Evolutionary conservation across 164 flowering plant genomes (phyloP), one percentile per base, ranked within the genome.

Genomic region (Cinnamomum micranthum): DNA sequence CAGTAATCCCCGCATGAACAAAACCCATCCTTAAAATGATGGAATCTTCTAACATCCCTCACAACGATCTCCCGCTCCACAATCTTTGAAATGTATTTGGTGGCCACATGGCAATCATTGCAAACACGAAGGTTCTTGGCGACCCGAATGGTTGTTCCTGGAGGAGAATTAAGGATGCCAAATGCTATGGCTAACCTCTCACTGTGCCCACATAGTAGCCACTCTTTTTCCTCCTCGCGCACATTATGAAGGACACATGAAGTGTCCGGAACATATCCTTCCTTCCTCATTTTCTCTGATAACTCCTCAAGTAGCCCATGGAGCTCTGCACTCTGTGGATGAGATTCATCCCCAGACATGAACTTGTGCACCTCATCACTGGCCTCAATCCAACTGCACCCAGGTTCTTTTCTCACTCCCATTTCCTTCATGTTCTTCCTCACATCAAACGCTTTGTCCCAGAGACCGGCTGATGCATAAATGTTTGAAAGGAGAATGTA

Each of bases 1-100:
- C 98, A 91, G 75, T 91, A 93, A 77, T 91, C 98, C 31, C 90
- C 87, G 79, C 96, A 93, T 0, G 96, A 91, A 83, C 98, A 93
- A 64, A 63, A 77, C 24, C 97, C 97, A 75, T 88, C 83, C 74
- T 65, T 87, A 80, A 91, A 92, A 82, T 91, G 91, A 82, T 92
- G 97, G 78, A 92, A 92, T 75, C 94, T 81, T 76, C 88, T 82
- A 2, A 86, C 87, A 84, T 92, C 97, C 80, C 97, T 86, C 12
- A 92, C 84, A 76, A 91, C 80, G 62, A 92, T 92, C 71, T 89
- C 92, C 80, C 95, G 84, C 52, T 71, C 82, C 19, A 71, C 83
- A 15, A 92, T 85, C 83, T 85, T 92, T 3, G 97, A 90, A 33
- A 92, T 90, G 55, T 81, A 82, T 85, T 91, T 92, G 5, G 88